A percentile compares a stretch with the other conserved stretches of the same genome.
Conservation (phyloP, 192 early-diverging fungal species). For the Backusella morwellensis region DNA sequence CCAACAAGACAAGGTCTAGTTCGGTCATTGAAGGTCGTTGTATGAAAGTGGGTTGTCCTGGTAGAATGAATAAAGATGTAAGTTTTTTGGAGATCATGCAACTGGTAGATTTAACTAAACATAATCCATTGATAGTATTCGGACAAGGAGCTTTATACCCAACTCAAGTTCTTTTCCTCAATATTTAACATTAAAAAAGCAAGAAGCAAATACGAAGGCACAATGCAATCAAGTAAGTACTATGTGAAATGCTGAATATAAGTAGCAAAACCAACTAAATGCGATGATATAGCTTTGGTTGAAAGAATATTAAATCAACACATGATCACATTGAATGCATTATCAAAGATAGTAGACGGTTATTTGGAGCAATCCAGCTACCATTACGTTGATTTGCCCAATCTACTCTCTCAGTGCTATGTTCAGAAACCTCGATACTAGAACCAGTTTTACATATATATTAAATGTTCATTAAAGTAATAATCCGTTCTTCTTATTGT, state of each 20-base stretch:
- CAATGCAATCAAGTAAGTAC: not conserved
- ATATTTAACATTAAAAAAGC: constrained; percentile 63
- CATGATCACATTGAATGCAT: not conserved
- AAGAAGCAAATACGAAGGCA: not conserved
- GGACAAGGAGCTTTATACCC: constrained; percentile 75
- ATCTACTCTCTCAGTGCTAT: constrained; percentile 46
- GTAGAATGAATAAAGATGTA: constrained; percentile 66
- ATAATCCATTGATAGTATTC: constrained; percentile 49
- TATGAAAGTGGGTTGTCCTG: constrained; percentile 62
- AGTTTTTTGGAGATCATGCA: not conserved
- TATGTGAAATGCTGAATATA: not conserved
- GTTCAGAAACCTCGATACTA: not conserved
- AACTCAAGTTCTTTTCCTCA: constrained; percentile 74
- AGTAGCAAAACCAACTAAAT: not conserved
- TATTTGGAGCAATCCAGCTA: constrained; percentile 75
- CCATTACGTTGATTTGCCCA: constrained; percentile 68
- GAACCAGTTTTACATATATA: not conserved
- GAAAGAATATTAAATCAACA: constrained; percentile 6
- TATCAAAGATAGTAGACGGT: constrained; percentile 45
- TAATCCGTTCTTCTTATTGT: not conserved
- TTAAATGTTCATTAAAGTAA: no score
- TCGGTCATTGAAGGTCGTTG: constrained; percentile 73
- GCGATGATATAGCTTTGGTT: not conserved
- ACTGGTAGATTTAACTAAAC: no score
- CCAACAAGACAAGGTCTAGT: constrained; percentile 59